These are phyloP conservation scores for Pseudoneurospora amorphoporcata DNA, from an alignment of 495 filamentous ascomycete species.

Conservation along the genomic window DNA sequence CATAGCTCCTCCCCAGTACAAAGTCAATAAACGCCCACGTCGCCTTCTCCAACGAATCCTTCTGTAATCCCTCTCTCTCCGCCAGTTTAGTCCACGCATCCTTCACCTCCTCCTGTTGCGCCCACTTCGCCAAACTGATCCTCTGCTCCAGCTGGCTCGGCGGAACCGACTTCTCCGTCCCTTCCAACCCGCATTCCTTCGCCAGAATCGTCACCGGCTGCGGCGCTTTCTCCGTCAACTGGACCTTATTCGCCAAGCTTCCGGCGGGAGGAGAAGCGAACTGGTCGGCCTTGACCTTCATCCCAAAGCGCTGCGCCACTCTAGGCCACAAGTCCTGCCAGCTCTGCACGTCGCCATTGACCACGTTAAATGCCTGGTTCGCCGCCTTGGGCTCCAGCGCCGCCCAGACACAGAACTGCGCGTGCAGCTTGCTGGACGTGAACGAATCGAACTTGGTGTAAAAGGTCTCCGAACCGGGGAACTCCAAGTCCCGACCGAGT, in stretches of 20 bases:
- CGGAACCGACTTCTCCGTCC: slow-evolving; percentile 13
- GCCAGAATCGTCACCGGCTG: slow-evolving; percentile 32
- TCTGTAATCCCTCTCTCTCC: slow-evolving; percentile 37
- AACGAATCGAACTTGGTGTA: slow-evolving; percentile 43
- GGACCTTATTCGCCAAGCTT: slow-evolving; percentile 6
- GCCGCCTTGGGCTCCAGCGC: slow-evolving; percentile 29
- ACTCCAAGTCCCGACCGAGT: slow-evolving; percentile 34
- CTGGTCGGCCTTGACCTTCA: slow-evolving; percentile 34
- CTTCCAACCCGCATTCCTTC: slow-evolving; percentile 28
- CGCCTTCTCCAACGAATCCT: slow-evolving; percentile 42
- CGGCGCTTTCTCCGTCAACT: slow-evolving; percentile 23
- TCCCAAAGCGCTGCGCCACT: slow-evolving; percentile 34
- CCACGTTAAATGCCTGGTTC: slow-evolving; percentile 47
- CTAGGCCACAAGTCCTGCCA: slow-evolving; percentile 50
- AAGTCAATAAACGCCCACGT: slow-evolving; percentile 46
- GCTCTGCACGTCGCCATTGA: slow-evolving; percentile 43
- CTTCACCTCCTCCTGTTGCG: slow-evolving; percentile 38
- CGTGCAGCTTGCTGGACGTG: slow-evolving; percentile 41
- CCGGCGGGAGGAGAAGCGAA: slow-evolving; percentile 19
- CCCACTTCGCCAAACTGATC: slow-evolving; percentile 45
- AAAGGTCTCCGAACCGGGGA: slow-evolving; percentile 37
- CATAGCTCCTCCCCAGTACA: slow-evolving; percentile 40
- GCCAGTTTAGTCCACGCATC: slow-evolving; percentile 35
- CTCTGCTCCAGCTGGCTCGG: slow-evolving; percentile 29
- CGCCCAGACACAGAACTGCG: slow-evolving; percentile 44